Base-by-base conservation (phyloP, 2,329 filamentous ascomycete genomes). In the Botrytis medusae region DNA sequence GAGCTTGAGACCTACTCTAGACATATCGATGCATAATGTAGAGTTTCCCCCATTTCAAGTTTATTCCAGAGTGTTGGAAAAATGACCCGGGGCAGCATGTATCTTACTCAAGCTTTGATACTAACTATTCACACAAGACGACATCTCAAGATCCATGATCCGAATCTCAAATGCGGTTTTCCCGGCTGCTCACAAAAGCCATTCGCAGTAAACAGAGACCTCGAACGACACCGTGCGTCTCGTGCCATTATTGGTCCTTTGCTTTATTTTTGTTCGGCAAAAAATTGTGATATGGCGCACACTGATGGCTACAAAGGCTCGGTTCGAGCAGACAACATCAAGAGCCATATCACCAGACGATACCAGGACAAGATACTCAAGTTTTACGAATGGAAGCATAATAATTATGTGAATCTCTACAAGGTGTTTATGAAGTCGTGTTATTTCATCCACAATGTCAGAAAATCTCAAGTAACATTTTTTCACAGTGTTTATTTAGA, bases 391-490 rank as follows among this genome's bases (percentile, higher is more conserved):
- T 40, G 8, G 59, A 61, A 61, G 18, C 18, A 40, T 29, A 61
- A 40, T 61, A 61, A 2, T 37, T 40, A 16, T 61, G 59, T 61
- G 59, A 61, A 37, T 34, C 37, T 40, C 18, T 37, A 40, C 10
- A 61, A 32, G 59, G 32, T 61, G 59, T 61, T 61, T 18, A 61
- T 61, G 59, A 61, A 29, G 59, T 61, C 29, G 59, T 10, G n/a
- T 25, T 25, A 46, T 61, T 61, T 61, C 59, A 61, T 61, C 59
- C 16, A 61, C 29, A 40, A 61, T 61, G 59, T 61, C 34, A 61
- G 32, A 61, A 8, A 61, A 61, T 40, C 40, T 37, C 18, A 8
- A 61, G 14, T 32, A 61, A 61, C 59, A 40, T 32, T 40, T 40
- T 60, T 18, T 18, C 42, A 5, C 42, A 44, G 18, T 10, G 18